Evolutionary conservation across 2,329 filamentous ascomycete species (phyloP).

Genomic region (Fusarium xylarioides): DNA sequence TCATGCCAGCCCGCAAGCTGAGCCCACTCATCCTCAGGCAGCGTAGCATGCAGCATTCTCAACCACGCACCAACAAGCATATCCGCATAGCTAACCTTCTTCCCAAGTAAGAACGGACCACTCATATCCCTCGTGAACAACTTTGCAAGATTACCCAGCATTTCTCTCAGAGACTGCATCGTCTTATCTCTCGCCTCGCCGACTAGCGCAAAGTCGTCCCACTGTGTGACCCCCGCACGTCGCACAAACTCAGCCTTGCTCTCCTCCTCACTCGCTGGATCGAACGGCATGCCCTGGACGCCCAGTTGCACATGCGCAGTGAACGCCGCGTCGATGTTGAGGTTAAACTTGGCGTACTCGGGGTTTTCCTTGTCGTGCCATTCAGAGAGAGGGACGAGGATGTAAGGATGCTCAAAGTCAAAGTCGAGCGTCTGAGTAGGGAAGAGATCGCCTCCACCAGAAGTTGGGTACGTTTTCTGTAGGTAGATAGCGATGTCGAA

Average conservation of each 20-base stretch:
- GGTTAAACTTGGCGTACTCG: constrained; percentile 62
- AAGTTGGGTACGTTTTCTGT: constrained; percentile 58
- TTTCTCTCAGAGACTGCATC: constrained; percentile 51
- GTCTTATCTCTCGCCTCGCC: constrained; percentile 53
- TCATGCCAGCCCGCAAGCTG: constrained; percentile 58
- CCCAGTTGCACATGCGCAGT: constrained; percentile 55
- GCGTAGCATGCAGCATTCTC: constrained; percentile 52
- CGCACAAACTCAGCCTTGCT: constrained; percentile 58
- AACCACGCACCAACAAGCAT: constrained; percentile 67
- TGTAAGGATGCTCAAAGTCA: constrained; percentile 30
- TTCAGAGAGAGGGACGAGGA: constrained; percentile 49
- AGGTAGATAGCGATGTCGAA: constrained; percentile 73
- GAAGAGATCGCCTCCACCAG: constrained; percentile 59
- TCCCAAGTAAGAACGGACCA: constrained; percentile 61
- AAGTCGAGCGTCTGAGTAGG: constrained; percentile 55
- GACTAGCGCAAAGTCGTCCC: constrained; percentile 53
- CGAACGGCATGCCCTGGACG: constrained; percentile 56
- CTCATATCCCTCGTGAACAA: constrained; percentile 50
- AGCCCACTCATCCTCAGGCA: constrained; percentile 59
- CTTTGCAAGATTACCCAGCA: constrained; percentile 53
- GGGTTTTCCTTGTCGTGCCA: constrained; percentile 38
- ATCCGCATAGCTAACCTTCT: constrained; percentile 60
- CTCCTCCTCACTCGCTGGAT: constrained; percentile 56
- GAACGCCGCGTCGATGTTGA: constrained; percentile 63
- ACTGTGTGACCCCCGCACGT: constrained; percentile 54